Evolutionary conservation across 192 early-diverging fungal genomes (phyloP).

Genomic region (Entophlyctis helioformis): DNA sequence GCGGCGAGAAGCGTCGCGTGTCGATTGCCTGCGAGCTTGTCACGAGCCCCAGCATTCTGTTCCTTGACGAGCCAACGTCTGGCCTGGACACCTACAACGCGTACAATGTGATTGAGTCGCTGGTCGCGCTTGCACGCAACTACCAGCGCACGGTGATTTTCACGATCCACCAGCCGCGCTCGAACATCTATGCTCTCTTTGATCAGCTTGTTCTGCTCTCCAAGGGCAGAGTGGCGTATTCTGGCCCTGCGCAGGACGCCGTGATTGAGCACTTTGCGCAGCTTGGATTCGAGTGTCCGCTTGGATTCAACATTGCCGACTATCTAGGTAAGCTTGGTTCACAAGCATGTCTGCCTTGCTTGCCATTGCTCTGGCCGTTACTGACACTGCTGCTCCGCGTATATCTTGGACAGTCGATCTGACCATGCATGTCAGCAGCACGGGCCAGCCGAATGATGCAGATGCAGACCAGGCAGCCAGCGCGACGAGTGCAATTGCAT

Average conservation of each 20-base stretch:
- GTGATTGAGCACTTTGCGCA: slow-evolving; percentile 51
- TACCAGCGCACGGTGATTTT: slow-evolving; percentile 74
- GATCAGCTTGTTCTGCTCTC: slow-evolving; percentile 79
- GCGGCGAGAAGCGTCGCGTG: too few relatives aligned
- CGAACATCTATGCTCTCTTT: slow-evolving; percentile 83
- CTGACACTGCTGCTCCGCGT: too few relatives aligned
- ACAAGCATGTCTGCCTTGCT: too few relatives aligned
- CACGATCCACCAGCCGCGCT: slow-evolving; percentile 92
- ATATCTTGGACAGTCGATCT: slow-evolving; percentile 32
- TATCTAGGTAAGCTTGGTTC: slow-evolving; percentile 34
- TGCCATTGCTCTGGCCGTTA: too few relatives aligned
- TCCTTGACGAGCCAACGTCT: too few relatives aligned
- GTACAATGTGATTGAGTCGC: slow-evolving; percentile 84
- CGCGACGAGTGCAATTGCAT: too few relatives aligned
- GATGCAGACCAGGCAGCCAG: too few relatives aligned
- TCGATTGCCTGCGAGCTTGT: slow-evolving; percentile 91
- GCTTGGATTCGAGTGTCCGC: slow-evolving; percentile 71
- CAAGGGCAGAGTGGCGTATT: slow-evolving; percentile 71
- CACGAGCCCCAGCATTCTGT: slow-evolving; percentile 81
- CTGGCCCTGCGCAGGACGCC: slow-evolving; percentile 55
- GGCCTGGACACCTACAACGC: slow-evolving; percentile 86
- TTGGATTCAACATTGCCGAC: slow-evolving; percentile 87
- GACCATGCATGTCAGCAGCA: slow-evolving; percentile 41
- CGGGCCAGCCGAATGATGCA: not conserved
- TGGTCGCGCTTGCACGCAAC: slow-evolving; percentile 63